A percentile compares a stretch with the other conserved stretches of the same genome.
Evolutionary conservation across 2,329 filamentous ascomycete species (phyloP).

Genomic region (Fusarium bactridioides): DNA sequence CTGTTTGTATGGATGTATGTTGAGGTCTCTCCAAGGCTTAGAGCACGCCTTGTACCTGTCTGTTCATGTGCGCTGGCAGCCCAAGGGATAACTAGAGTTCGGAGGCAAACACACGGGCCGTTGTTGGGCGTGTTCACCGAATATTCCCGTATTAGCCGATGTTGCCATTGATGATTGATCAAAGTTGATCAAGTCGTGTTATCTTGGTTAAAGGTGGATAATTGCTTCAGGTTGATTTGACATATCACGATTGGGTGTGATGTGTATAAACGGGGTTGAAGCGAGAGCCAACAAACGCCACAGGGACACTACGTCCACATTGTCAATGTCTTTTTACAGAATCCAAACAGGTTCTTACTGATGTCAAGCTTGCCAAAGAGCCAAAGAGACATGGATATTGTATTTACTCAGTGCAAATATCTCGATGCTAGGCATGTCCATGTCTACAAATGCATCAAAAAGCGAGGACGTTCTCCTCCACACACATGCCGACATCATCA

Average conservation of each 20-base stretch:
- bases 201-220: slow-evolving; percentile 5
- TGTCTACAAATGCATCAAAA: slow-evolving; percentile 9
- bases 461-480: slow-evolving; percentile 21
- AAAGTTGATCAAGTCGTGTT: not conserved
- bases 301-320: not conserved
- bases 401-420: not conserved
- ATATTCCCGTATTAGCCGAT: slow-evolving; percentile 13
- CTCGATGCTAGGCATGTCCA: not conserved
- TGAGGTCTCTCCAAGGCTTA: slow-evolving; percentile 3
- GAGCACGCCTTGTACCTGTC: not conserved
- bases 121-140: slow-evolving; percentile 21
- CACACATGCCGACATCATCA: slow-evolving; percentile 25
- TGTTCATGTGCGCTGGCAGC: slow-evolving; percentile 23
- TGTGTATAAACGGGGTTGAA: not conserved
- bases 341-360: not conserved
- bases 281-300: not conserved
- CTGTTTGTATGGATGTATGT: not conserved
- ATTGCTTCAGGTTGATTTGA: slow-evolving; percentile 20
- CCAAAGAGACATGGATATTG: not conserved
- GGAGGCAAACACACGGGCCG: slow-evolving; percentile 34
- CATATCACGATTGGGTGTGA: not conserved
- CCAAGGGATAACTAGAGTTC: slow-evolving; percentile 4
- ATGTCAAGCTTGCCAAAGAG: not conserved
- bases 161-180: slow-evolving; percentile 10
- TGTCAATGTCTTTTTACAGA: not conserved